Conservation (phyloP, 331 rosid genomes). For the Dryas integrifolia region DNA sequence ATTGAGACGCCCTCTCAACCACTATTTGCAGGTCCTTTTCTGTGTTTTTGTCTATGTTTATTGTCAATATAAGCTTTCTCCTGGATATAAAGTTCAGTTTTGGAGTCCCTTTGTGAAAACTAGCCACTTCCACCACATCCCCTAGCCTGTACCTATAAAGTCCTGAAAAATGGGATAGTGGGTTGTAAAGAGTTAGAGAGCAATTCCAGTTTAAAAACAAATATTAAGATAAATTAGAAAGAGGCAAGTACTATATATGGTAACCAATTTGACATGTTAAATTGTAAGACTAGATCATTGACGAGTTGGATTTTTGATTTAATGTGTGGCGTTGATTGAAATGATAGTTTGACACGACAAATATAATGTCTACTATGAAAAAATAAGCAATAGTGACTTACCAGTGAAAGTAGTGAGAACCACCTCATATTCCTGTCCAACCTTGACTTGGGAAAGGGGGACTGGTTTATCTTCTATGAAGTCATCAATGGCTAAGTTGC, state of each 20-base stretch:
- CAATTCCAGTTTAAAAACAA: too few species aligned
- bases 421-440: slow-evolving; percentile 81
- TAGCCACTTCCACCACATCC: slow-evolving; percentile 88
- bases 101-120: slow-evolving; percentile 75
- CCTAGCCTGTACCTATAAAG: slow-evolving; percentile 80
- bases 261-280: too few species aligned
- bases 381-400: slow-evolving; percentile 14
- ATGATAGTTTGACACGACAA: too few species aligned
- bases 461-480: slow-evolving; percentile 72
- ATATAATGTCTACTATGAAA: too few species aligned
- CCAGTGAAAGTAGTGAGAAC: slow-evolving; percentile 94
- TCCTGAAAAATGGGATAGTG: slow-evolving; percentile 37
- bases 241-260: too few species aligned
- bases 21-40: slow-evolving; percentile 86
- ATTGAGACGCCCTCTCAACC: slow-evolving; percentile 61
- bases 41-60: slow-evolving; percentile 87
- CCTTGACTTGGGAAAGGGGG: slow-evolving; percentile 64
- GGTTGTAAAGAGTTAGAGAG: neutral
- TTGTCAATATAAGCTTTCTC: slow-evolving; percentile 62
- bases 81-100: slow-evolving; percentile 75
- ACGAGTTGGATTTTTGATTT: too few species aligned
- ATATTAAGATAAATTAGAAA: too few species aligned
- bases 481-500: slow-evolving; percentile 39
- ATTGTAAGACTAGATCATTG: too few species aligned
- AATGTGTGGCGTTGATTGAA: too few species aligned